These are phyloP conservation scores for Cladosporium sp. DNA, from an alignment of 2,329 filamentous ascomycete genomes.

Conservation along the genomic window DNA sequence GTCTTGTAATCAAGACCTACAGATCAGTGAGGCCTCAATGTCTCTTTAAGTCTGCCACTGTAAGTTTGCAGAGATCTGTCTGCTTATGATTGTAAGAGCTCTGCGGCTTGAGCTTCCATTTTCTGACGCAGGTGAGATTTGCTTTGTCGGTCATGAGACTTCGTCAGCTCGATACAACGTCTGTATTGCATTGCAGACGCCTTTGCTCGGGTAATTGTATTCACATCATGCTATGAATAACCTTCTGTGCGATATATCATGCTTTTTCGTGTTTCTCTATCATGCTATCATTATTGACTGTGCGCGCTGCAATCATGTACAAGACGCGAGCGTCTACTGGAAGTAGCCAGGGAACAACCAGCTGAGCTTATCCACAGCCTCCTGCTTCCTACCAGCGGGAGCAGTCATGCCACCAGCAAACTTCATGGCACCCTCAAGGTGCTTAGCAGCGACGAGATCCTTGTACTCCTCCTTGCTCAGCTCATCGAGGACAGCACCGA, in stretches of 20 bases:
- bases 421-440: constrained; percentile 70
- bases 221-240: too few relatives aligned
- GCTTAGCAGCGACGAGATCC: constrained; percentile 73
- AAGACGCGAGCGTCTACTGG: constrained; percentile 28
- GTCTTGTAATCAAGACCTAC: too few relatives aligned
- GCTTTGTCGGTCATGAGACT: too few relatives aligned
- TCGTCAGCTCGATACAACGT: too few relatives aligned
- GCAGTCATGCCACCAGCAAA: constrained; percentile 83
- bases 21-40: too few relatives aligned
- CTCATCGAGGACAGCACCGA: constrained; percentile 83
- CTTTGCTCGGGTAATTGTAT: too few relatives aligned
- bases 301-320: not conserved
- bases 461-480: constrained; percentile 71
- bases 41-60: too few relatives aligned
- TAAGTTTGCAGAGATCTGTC: too few relatives aligned
- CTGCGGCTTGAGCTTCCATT: too few relatives aligned
- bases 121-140: too few relatives aligned
- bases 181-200: too few relatives aligned
- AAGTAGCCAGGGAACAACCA: constrained; percentile 87
- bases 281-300: not conserved
- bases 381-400: constrained; percentile 64
- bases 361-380: constrained; percentile 73
- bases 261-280: not conserved
- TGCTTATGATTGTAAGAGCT: too few relatives aligned
- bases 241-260: not conserved